Conservation (phyloP, 441 rosid genomes). For the Capsella rubella region DNA sequence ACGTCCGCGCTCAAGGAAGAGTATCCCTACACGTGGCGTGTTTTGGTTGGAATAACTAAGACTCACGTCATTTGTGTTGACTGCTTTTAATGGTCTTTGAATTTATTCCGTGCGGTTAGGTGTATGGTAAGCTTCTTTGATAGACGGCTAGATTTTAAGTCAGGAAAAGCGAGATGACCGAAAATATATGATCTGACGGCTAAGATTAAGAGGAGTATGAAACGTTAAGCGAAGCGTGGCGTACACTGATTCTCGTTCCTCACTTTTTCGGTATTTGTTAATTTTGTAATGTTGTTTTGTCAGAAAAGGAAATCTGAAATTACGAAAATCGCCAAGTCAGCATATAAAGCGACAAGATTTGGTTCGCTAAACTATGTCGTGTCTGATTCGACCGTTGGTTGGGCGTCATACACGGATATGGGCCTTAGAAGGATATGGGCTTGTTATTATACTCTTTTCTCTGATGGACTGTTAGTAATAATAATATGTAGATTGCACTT, state of each 20-base stretch:
- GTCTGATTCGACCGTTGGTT: conserved; percentile 36
- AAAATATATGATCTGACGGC: conserved; percentile 19
- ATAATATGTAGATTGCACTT: background rate
- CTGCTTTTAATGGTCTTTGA: conserved; percentile 36
- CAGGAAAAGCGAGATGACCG: background rate
- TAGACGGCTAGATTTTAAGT: conserved; percentile 27
- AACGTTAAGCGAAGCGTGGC: conserved; percentile 10
- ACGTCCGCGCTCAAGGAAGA: conserved; percentile 48
- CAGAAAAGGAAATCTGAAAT: conserved; percentile 29
- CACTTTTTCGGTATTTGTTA: conserved; percentile 41
- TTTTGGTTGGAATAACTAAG: conserved; percentile 41
- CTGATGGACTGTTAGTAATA: too few species aligned
- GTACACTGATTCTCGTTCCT: conserved; percentile 30
- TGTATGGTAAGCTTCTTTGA: conserved; percentile 5
- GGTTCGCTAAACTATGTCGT: conserved; percentile 30
- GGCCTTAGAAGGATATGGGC: conserved; percentile 19
- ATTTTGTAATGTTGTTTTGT: conserved; percentile 28
- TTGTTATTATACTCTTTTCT: background rate
- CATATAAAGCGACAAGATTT: conserved; percentile 36
- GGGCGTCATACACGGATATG: background rate
- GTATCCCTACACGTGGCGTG: conserved; percentile 47
- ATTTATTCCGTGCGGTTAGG: conserved; percentile 7
- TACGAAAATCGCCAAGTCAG: conserved; percentile 46
- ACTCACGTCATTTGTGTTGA: conserved; percentile 56
- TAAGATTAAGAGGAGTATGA: background rate